Evolutionary conservation across 441 rosid genomes (phyloP).

Genomic region (Adansonia rubrostipa): DNA sequence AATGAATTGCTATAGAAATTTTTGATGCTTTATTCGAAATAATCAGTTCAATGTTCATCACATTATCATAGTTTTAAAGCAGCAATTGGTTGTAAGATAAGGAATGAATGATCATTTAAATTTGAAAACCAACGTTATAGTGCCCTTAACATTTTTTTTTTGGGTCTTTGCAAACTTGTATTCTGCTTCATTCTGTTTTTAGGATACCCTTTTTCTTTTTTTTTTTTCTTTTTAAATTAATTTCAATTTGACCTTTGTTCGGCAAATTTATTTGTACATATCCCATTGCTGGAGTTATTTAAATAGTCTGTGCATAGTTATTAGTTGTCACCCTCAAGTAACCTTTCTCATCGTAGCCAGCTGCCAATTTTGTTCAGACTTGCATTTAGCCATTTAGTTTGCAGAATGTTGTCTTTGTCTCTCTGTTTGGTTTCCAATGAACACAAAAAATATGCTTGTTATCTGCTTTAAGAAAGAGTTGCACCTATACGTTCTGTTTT

Average conservation of each 20-base stretch:
- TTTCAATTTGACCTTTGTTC: background rate
- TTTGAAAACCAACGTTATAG: background rate
- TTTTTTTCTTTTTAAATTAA: background rate
- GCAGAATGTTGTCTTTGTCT: background rate
- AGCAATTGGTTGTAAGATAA: background rate
- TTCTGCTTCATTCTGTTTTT: background rate
- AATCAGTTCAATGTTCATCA: background rate
- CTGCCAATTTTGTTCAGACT: background rate
- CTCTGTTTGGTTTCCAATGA: background rate
- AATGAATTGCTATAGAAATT: background rate
- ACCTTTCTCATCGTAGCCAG: background rate
- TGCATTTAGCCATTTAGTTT: background rate
- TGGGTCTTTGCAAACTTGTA: background rate
- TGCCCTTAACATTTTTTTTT: background rate
- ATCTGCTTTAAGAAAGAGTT: background rate
- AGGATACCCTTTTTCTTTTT: background rate
- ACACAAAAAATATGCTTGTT: slow-evolving; percentile 2
- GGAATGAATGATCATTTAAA: background rate
- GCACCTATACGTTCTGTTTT: background rate
- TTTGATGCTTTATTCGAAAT: background rate
- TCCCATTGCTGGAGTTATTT: background rate
- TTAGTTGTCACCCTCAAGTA: background rate
- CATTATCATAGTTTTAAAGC: background rate
- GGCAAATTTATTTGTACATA: background rate
- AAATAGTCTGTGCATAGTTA: background rate